Evolutionary conservation across 352 stramenopile genomes (phyloP).

Genomic region (Phytophthora chlamydospora): DNA sequence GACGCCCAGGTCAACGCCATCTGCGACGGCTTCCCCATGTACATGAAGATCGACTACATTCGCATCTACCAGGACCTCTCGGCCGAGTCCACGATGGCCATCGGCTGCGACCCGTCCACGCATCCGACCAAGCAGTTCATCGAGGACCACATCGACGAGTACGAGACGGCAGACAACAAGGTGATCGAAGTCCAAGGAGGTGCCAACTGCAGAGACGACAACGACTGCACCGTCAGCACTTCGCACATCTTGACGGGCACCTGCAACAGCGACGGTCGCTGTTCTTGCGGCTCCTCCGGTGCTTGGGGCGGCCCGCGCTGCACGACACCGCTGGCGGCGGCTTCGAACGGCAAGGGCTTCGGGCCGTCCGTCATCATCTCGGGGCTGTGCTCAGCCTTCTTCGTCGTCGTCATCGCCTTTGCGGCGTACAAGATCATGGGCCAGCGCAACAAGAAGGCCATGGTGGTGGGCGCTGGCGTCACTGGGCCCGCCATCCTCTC

Average conservation of each 20-base stretch:
- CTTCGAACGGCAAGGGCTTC: constrained; percentile 27
- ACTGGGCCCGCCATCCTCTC: not conserved
- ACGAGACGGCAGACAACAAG: constrained; percentile 33
- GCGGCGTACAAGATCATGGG: constrained; percentile 6
- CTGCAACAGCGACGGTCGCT: constrained; percentile 24
- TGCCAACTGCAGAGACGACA: constrained; percentile 31
- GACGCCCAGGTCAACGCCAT: constrained; percentile 43
- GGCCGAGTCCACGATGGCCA: constrained; percentile 42
- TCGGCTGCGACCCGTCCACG: constrained; percentile 56
- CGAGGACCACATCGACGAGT: constrained; percentile 44
- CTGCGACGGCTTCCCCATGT: constrained; percentile 63
- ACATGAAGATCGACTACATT: constrained; percentile 68
- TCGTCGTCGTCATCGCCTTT: not conserved
- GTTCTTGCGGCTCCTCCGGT: constrained; percentile 24
- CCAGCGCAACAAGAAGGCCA: constrained; percentile 1
- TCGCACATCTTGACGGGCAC: constrained; percentile 26
- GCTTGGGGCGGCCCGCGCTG: constrained; percentile 40
- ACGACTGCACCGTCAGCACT: constrained; percentile 37
- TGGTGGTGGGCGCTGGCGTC: constrained; percentile 1
- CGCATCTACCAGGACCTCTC: constrained; percentile 61
- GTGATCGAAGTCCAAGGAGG: constrained; percentile 35
- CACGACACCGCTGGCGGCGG: constrained; percentile 19
- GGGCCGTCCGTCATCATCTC: constrained; percentile 34
- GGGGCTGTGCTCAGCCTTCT: not conserved
- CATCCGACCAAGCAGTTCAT: constrained; percentile 65